Evolutionary conservation across 1,139 yeast species (phyloP).

Genomic region (Pneumocystis oryctolagi): DNA sequence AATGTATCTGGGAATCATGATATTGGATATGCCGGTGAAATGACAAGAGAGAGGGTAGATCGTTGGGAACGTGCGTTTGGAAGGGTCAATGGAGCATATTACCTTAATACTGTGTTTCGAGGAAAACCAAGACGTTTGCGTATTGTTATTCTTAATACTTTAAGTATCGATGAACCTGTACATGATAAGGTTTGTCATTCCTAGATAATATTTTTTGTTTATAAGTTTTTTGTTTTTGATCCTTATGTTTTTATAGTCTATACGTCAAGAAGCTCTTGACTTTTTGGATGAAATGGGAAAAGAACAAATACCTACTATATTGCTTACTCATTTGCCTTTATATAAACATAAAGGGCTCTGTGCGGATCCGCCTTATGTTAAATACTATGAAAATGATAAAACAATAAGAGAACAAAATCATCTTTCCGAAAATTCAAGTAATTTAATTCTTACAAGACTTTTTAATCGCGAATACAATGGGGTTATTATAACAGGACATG

Average conservation of each 20-base stretch:
- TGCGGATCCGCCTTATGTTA: slow-evolving; percentile 65
- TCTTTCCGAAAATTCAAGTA: slow-evolving; percentile 49
- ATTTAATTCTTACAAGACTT: slow-evolving; percentile 52
- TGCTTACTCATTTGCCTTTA: slow-evolving; percentile 82
- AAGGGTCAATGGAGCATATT: slow-evolving; percentile 65
- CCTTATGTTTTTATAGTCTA: slow-evolving; percentile 37
- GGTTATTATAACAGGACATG: slow-evolving; percentile 46
- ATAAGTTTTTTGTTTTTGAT: slow-evolving; percentile 18
- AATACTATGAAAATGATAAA: slow-evolving; percentile 51
- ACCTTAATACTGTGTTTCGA: slow-evolving; percentile 26
- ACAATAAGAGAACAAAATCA: slow-evolving; percentile 73
- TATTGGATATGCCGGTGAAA: slow-evolving; percentile 89
- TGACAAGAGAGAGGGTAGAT: slow-evolving; percentile 78
- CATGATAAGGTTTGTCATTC: slow-evolving; percentile 37
- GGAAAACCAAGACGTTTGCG: slow-evolving; percentile 45
- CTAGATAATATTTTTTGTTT: slow-evolving; percentile 61
- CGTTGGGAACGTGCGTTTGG: slow-evolving; percentile 66
- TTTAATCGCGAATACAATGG: slow-evolving; percentile 25
- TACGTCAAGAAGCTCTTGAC: slow-evolving; percentile 28
- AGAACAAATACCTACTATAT: slow-evolving; percentile 33
- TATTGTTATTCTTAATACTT: slow-evolving; percentile 66
- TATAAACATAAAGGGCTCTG: slow-evolving; percentile 76
- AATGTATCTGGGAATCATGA: slow-evolving; percentile 92
- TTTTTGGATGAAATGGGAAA: background rate
- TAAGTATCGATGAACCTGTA: slow-evolving; percentile 83